Evolutionary conservation across 179 eudicot species (phyloP).

Genomic region (Spergularia azorica): DNA sequence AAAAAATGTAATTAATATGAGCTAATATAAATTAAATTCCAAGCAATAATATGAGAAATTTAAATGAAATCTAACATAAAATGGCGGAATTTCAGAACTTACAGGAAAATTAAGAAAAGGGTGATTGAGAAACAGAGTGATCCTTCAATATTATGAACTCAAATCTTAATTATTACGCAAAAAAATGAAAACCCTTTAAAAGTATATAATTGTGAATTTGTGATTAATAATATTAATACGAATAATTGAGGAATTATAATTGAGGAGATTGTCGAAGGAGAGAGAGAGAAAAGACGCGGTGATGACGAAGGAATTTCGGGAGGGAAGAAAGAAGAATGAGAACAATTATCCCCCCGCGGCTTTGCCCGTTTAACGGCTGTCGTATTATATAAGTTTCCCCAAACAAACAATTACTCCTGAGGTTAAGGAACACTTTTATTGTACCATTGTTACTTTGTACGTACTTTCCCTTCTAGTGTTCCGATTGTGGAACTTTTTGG

Average conservation of each 20-base stretch:
- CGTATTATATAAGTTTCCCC: not conserved
- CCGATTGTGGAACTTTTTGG: too few relatives aligned
- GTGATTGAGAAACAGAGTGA: not conserved
- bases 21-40: not conserved
- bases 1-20: too few relatives aligned
- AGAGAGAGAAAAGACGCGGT: not conserved
- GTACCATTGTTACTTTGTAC: too few relatives aligned
- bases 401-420: too few relatives aligned
- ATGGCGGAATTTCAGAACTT: not conserved
- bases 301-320: conserved; percentile 3
- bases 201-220: too few relatives aligned
- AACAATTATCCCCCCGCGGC: conserved; percentile 5
- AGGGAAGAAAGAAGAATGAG: not conserved
- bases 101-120: not conserved
- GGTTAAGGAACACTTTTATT: too few relatives aligned
- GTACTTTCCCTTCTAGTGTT: too few relatives aligned
- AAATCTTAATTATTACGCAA: too few relatives aligned
- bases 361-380: conserved; percentile 17
- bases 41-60: not conserved
- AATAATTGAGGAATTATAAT: not conserved
- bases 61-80: not conserved
- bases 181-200: too few relatives aligned
- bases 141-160: not conserved
- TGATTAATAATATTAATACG: too few relatives aligned
- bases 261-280: not conserved